Evolutionary conservation across 1,284 basidiomycete species (phyloP), one percentile per base, ranked within the genome.

Genomic region (Tausonia pullulans): DNA sequence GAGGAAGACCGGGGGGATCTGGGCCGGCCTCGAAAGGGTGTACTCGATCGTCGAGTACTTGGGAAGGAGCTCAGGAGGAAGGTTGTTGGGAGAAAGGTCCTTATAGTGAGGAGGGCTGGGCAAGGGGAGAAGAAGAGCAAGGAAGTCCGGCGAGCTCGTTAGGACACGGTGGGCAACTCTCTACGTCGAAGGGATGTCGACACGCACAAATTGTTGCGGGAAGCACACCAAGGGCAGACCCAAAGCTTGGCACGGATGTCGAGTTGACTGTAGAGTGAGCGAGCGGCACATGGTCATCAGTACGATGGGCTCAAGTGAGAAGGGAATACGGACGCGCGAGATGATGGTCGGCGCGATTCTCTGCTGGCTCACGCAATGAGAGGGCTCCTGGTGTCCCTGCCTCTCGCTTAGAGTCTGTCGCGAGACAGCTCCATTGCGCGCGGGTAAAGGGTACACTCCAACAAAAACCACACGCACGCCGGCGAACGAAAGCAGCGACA

Each of bases 21-120:
- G 90, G 9, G 87, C 90, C 10, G 91, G 88, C 63, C 95, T 85
- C 53, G 88, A 84, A 60, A 98, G 87, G 9, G 94, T 98, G 80
- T 98, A 98, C 79, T 98, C 95, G 79, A 98, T 97, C 14, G 95
- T 98, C 57, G 95, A 98, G 82, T 98, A 98, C 79, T 97, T 96
- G 73, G 95, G 94, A 55, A 97, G 78, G 43, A 98, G 83, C 78
- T 98, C 95, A 27, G 93, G 88, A 56, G 95, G 95, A 40, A 98
- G 83, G 77, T 98, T 98, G 69, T 90, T 95, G 78, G 88, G 90
- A 67, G 92, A 93, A 71, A 98, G 96, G 77, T 98, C 95, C 79
- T 97, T 96, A 83, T 98, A 98, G 78, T 98, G 95, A 0, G 93
- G 91, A 7, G 95, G 95, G 79, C 27, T 27, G 27, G 27, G 27